phyloP scores from a whole-genome alignment of 2,329 filamentous ascomycete species.

The Trichophyton benhamiae region DNA sequence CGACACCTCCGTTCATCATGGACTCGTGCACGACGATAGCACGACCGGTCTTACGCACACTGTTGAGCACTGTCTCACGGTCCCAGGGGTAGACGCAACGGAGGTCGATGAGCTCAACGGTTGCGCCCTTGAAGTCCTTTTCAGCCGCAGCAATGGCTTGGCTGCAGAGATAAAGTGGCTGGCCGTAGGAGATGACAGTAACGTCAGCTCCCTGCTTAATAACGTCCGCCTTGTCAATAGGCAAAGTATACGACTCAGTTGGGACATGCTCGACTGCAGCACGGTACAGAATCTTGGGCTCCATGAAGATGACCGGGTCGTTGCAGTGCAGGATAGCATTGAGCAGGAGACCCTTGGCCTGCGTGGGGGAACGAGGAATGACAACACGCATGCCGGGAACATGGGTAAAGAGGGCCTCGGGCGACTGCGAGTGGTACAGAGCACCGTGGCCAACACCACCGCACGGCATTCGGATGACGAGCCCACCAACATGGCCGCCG shows the following conservation, averaged over 20 bases:
- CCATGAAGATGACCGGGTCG: constrained; percentile 85
- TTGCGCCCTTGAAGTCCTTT: constrained; percentile 56
- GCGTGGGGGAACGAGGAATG: constrained; percentile 70
- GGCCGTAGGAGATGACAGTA: constrained; percentile 79
- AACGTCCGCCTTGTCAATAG: constrained; percentile 73
- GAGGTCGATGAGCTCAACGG: constrained; percentile 74
- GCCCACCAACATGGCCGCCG: constrained; percentile 58
- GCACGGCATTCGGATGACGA: constrained; percentile 83
- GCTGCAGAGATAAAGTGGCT: constrained; percentile 74
- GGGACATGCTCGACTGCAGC: constrained; percentile 88
- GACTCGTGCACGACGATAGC: constrained; percentile 85
- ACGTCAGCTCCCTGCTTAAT: constrained; percentile 68
- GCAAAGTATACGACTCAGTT: constrained; percentile 64
- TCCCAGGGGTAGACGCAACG: constrained; percentile 90
- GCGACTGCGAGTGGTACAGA: constrained; percentile 79
- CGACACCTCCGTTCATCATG: constrained; percentile 80
- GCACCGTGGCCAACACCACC: constrained; percentile 83
- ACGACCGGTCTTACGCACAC: constrained; percentile 74
- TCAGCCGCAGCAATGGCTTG: constrained; percentile 64
- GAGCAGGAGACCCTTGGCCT: constrained; percentile 78
- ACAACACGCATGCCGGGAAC: constrained; percentile 76
- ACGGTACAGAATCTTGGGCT: constrained; percentile 85
- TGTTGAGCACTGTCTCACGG: constrained; percentile 62
- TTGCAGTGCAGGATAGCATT: constrained; percentile 61
- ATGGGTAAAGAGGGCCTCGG: constrained; percentile 78